A percentile compares a stretch with the other conserved stretches of the same genome.
Conservation (phyloP, 148 eudicot species). For the Silene conica region DNA sequence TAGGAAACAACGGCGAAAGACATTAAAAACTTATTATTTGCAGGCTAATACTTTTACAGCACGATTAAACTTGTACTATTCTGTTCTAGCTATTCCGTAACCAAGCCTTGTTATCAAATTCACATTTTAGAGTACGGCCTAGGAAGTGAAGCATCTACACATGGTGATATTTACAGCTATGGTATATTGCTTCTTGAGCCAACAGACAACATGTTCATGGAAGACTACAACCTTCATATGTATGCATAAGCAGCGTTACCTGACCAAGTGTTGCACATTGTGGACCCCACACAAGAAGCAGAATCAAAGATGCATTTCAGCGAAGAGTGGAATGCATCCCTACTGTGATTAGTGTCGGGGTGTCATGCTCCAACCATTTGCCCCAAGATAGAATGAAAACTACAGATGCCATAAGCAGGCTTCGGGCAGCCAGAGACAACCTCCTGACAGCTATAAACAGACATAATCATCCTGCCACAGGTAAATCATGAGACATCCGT, state of each 20-base stretch:
- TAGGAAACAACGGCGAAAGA: too few relatives aligned
- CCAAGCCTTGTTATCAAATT: not conserved
- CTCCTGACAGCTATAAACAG: not conserved
- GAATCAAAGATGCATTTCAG: not conserved
- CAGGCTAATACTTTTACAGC: too few relatives aligned
- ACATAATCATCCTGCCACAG: not conserved
- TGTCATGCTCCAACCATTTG: conserved; percentile 13
- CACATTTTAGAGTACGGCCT: conserved; percentile 16
- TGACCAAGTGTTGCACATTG: conserved; percentile 11
- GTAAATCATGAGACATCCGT: too few relatives aligned
- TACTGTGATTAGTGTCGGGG: conserved; percentile 7
- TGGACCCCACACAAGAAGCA: conserved; percentile 7
- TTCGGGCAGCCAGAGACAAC: conserved; percentile 3
- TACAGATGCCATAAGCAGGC: conserved; percentile 10
- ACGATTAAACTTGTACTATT: too few relatives aligned
- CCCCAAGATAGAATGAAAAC: conserved; percentile 16
- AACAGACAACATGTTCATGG: conserved; percentile 18
- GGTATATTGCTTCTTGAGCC: conserved; percentile 21
- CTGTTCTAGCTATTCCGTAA: too few relatives aligned
- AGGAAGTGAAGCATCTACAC: not conserved
- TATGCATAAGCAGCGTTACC: conserved; percentile 14
- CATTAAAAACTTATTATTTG: too few relatives aligned
- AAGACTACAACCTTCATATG: conserved; percentile 12
- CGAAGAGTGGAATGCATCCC: conserved; percentile 8
- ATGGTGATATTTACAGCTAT: conserved; percentile 16